These are phyloP conservation scores for Cutaneotrichosporon spelunceum DNA, from an alignment of 1,284 basidiomycete species.

Conservation along the genomic window DNA sequence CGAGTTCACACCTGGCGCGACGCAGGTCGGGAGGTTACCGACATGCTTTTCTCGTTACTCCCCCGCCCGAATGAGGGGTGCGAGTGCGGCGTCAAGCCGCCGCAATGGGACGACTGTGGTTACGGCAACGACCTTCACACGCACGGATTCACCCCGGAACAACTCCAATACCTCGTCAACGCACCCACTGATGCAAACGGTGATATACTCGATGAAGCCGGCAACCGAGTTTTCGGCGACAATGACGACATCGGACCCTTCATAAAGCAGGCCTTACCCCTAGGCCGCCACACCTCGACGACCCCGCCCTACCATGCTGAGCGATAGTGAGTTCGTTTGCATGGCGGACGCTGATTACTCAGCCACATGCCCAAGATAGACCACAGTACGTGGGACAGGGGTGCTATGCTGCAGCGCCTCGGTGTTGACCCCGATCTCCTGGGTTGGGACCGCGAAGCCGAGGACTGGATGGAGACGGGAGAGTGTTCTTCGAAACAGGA, in stretches of 20 bases:
- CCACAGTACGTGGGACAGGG: conserved; percentile 42
- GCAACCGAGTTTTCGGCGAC: conserved; percentile 27
- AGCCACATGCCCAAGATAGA: background rate
- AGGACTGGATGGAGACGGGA: conserved; percentile 39
- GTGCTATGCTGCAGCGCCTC: conserved; percentile 35
- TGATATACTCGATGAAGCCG: conserved; percentile 33
- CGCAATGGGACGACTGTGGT: conserved; percentile 6
- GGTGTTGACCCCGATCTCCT: conserved; percentile 46
- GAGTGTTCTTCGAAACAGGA: background rate
- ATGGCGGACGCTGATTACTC: background rate
- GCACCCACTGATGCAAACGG: conserved; percentile 29
- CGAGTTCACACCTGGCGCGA: conserved; percentile 39
- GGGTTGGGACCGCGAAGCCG: conserved; percentile 38
- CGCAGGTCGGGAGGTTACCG: conserved; percentile 44
- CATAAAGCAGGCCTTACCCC: background rate
- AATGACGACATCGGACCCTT: conserved; percentile 1
- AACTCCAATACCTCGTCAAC: conserved; percentile 22
- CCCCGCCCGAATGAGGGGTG: conserved; percentile 24
- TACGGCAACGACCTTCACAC: background rate
- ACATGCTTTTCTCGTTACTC: conserved; percentile 36
- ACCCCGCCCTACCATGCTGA: background rate
- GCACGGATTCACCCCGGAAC: conserved; percentile 17
- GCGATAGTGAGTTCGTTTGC: background rate
- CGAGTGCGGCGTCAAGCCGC: background rate
- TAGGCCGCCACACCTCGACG: no score